These are phyloP conservation scores for Yamadazyma akitaensis DNA, from an alignment of 805 yeast species.

Conservation along the genomic window DNA sequence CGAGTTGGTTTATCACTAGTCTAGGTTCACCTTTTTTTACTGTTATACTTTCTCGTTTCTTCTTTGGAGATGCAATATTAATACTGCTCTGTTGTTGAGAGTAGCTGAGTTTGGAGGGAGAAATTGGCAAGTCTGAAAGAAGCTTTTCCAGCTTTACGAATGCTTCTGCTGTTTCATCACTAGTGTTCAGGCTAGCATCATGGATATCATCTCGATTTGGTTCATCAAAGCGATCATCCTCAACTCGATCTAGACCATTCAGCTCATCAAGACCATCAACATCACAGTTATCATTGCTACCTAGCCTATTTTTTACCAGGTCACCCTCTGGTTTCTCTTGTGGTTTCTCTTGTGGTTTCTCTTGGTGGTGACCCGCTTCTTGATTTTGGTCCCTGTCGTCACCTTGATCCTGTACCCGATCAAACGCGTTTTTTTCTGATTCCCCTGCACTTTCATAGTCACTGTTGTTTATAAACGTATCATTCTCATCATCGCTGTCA, in stretches of 20 bases:
- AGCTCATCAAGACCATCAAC: neutral
- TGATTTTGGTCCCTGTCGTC: neutral
- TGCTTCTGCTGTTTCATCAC: constrained; percentile 10
- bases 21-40: constrained; percentile 41
- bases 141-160: neutral
- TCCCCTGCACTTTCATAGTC: constrained; percentile 22
- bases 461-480: constrained; percentile 39
- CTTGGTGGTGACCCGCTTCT: neutral
- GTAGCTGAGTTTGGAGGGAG: constrained; percentile 6
- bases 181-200: constrained; percentile 12
- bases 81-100: constrained; percentile 9
- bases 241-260: neutral
- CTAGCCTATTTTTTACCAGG: neutral
- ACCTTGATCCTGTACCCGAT: neutral
- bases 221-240: neutral
- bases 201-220: neutral
- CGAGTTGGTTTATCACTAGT: constrained; percentile 70
- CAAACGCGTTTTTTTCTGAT: neutral
- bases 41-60: constrained; percentile 7
- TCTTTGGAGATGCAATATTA: constrained; percentile 9
- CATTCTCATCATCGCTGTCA: neutral
- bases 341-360: neutral
- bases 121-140: constrained; percentile 1
- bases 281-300: neutral
- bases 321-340: neutral